Evolutionary conservation across 2,329 filamentous ascomycete genomes (phyloP).

Genomic region (Xylaria sp.): DNA sequence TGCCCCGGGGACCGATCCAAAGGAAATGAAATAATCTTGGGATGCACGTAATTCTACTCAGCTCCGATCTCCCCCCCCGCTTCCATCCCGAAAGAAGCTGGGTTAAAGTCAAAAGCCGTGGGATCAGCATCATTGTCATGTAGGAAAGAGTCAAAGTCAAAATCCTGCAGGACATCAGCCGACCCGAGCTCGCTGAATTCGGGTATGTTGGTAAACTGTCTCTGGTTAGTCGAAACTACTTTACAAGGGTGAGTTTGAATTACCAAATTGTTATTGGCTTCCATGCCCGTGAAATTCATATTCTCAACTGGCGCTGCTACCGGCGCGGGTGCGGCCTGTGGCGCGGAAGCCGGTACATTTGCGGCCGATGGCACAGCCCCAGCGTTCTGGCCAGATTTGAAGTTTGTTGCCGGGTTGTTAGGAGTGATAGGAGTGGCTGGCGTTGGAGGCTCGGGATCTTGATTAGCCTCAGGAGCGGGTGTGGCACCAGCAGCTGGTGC

Average conservation of each 20-base stretch:
- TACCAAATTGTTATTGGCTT: constrained; percentile 58
- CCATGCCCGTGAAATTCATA: constrained; percentile 59
- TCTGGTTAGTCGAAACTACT: constrained; percentile 37
- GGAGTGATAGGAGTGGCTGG: constrained; percentile 74
- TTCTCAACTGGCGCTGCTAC: constrained; percentile 62
- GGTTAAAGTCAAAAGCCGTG: constrained; percentile 65
- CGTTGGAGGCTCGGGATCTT: constrained; percentile 68
- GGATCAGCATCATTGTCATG: constrained; percentile 65
- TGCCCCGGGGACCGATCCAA: constrained; percentile 44
- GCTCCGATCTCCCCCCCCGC: constrained; percentile 66
- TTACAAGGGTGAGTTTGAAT: constrained; percentile 40
- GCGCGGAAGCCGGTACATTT: constrained; percentile 59
- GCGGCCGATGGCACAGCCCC: constrained; percentile 53
- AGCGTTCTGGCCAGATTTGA: constrained; percentile 60
- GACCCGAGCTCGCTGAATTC: constrained; percentile 65
- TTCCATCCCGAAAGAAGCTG: constrained; percentile 65
- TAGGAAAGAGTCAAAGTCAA: constrained; percentile 76
- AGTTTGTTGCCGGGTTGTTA: constrained; percentile 57
- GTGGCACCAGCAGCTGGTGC: constrained; percentile 65
- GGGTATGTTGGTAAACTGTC: constrained; percentile 57
- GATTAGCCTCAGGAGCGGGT: constrained; percentile 65
- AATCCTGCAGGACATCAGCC: constrained; percentile 71
- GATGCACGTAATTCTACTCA: constrained; percentile 55
- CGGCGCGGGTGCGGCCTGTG: constrained; percentile 57
- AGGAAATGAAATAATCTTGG: constrained; percentile 30